Base-by-base conservation (phyloP, 495 filamentous ascomycete genomes). In the Daldinia bambusicola region DNA sequence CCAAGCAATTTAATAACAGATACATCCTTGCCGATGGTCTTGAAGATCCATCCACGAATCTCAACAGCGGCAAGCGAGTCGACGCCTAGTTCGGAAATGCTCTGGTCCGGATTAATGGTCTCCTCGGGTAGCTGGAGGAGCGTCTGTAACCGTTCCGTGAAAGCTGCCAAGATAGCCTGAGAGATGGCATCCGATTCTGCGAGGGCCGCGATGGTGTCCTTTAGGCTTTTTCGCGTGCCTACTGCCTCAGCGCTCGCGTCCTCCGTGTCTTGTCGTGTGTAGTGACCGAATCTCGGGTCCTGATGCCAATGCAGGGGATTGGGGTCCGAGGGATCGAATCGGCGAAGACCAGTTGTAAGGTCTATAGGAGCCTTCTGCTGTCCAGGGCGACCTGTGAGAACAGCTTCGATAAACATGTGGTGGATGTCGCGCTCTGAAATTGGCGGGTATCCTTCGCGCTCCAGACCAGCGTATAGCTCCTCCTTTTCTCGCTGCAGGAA, bases 31-130 rank as follows among this genome's bases (percentile, higher is more conserved):
- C 76, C 60, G 8, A 85, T 53, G 48, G 80, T 72, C 38, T 78
- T 82, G 65, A 77, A 67, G 43, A 90, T 84, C 90, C 89, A 92
- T 57, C 88, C 88, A 40, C 87, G 79, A 22, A 90, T 72, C 70
- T 91, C 89, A 36, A 91, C 86, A 0, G 87, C 86, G 0, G 86
- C 84, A 26, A 92, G 78, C 20, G 89, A 91, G 61, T 92, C 90
- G n/a, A 92, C 59, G 0, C 89, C 89, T 18, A 86, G 65, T 32
- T 85, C 79, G n/a, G 64, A 55, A 5, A 80, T 50, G 56, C 64
- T 78, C 48, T 72, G 65, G 1, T 75, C 73, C 0, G 66, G 51
- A 0, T 62, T 74, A 34, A 82, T 66, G 13, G 52, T 53, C 13
- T 74, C 75, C 20, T 75, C 71, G 0, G 69, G 63, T 0, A 83